Evolutionary conservation across 2,329 filamentous ascomycete genomes (phyloP).

Genomic region (Claviceps humidiphila): DNA sequence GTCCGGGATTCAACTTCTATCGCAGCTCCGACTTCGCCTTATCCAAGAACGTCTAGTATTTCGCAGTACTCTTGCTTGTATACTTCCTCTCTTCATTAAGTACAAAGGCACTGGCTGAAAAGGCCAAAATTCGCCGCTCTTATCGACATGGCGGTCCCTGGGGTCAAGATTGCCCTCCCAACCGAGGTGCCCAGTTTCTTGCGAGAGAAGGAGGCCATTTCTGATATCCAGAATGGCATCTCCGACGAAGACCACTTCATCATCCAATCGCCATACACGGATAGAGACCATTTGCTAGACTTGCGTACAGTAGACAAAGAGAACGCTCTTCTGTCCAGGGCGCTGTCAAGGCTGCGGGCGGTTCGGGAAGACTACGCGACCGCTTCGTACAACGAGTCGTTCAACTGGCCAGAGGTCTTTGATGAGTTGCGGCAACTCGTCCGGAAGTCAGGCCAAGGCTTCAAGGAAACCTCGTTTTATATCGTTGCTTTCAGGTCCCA

Average conservation of each 20-base stretch:
- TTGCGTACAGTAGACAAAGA: conserved; percentile 51
- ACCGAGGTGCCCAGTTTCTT: conserved; percentile 13
- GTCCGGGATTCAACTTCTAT: not conserved
- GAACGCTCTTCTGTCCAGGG: conserved; percentile 56
- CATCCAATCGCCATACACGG: conserved; percentile 64
- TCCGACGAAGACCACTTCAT: conserved; percentile 25
- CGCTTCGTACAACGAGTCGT: conserved; percentile 55
- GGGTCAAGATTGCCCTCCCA: conserved; percentile 12
- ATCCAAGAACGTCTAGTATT: not conserved
- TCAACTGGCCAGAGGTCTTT: conserved; percentile 63
- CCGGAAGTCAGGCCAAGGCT: conserved; percentile 30
- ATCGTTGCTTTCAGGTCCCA: conserved; percentile 72
- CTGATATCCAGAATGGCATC: conserved; percentile 14
- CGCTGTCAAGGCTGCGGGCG: conserved; percentile 51
- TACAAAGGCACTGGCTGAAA: not conserved
- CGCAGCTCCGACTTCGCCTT: not conserved
- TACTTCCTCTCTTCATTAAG: not conserved
- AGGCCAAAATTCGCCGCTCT: not conserved
- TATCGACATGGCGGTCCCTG: conserved; percentile 16
- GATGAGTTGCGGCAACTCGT: conserved; percentile 41
- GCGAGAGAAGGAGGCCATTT: conserved; percentile 13
- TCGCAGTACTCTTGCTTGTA: not conserved
- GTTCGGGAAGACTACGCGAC: conserved; percentile 62
- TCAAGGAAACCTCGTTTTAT: conserved; percentile 58
- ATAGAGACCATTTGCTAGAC: conserved; percentile 57